phyloP scores from a whole-genome alignment of 805 yeast genomes.

The Saturnispora gosingensis region DNA sequence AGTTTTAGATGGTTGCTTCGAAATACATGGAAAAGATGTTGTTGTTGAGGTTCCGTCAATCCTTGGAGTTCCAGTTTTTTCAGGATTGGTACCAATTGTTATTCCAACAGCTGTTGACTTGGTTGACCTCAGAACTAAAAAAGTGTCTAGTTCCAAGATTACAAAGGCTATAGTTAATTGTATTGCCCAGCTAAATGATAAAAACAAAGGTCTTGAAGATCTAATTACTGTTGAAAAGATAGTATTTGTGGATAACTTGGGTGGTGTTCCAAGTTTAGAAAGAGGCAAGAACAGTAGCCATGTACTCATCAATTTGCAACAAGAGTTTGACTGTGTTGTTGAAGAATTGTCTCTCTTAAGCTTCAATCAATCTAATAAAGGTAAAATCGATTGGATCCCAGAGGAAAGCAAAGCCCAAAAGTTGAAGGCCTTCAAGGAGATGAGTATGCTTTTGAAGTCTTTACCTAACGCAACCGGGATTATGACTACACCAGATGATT shows the following conservation, averaged over 20 bases:
- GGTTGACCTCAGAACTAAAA: conserved; percentile 21
- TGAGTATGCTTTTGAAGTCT: conserved; percentile 45
- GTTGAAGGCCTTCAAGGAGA: conserved; percentile 54
- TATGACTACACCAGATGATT: conserved; percentile 65
- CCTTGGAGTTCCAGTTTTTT: conserved; percentile 33
- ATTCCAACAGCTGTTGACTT: conserved; percentile 46
- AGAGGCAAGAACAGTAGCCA: conserved; percentile 67
- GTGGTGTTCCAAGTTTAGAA: conserved; percentile 88
- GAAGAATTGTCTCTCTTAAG: conserved; percentile 39
- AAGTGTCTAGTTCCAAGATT: conserved; percentile 32
- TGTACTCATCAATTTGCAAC: conserved; percentile 75
- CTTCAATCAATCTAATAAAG: conserved; percentile 6
- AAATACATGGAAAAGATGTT: conserved; percentile 17
- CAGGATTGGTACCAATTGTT: conserved; percentile 48
- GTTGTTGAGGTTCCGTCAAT: conserved; percentile 28
- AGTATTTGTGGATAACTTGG: conserved; percentile 66
- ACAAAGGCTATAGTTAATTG: conserved; percentile 32
- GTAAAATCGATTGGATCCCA: conserved; percentile 2
- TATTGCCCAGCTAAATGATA: conserved; percentile 22
- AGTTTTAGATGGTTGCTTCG: conserved; percentile 31
- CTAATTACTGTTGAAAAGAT: conserved; percentile 67
- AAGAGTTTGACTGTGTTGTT: conserved; percentile 61
- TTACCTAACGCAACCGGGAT: conserved; percentile 61
- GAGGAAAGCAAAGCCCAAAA: conserved; percentile 12
- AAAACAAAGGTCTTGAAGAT: conserved; percentile 18